Evolutionary conservation across 257 asterid genomes (phyloP).

Genomic region (Rauvolfia tetraphylla): DNA sequence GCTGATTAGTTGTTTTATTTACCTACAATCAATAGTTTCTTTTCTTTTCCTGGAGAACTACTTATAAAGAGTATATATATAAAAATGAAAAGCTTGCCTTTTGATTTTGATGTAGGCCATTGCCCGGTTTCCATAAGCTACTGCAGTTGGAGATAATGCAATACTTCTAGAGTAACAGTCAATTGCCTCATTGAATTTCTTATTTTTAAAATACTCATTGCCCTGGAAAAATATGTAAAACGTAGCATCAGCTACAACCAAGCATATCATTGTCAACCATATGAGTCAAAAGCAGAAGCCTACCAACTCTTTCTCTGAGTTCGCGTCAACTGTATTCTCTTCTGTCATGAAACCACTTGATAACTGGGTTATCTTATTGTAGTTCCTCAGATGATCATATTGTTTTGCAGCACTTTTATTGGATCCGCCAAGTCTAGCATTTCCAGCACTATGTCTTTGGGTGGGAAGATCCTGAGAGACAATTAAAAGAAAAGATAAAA

Average conservation of each 20-base stretch:
- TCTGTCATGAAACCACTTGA: conserved; percentile 43
- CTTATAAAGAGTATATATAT: neutral
- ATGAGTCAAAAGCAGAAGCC: conserved; percentile 12
- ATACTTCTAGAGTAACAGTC: conserved; percentile 97
- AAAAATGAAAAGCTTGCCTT: conserved; percentile 47
- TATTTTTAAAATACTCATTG: conserved; percentile 79
- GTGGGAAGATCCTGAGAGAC: conserved; percentile 30
- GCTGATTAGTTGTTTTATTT: conserved; percentile 2
- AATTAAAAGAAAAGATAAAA: neutral
- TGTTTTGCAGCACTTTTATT: conserved; percentile 31
- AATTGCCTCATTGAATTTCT: conserved; percentile 84
- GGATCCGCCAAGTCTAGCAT: conserved; percentile 28
- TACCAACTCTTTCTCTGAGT: conserved; percentile 97
- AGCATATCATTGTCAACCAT: conserved; percentile 13
- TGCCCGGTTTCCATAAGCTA: conserved; percentile 90
- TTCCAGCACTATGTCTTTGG: conserved; percentile 32
- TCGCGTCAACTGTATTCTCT: conserved; percentile 68
- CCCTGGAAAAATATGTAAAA: conserved; percentile 47
- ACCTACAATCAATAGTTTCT: neutral
- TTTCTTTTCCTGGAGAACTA: neutral
- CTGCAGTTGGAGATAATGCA: conserved; percentile 90
- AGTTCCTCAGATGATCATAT: conserved; percentile 49
- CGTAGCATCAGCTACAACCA: conserved; percentile 14
- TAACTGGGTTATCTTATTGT: conserved; percentile 53
- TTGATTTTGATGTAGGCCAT: conserved; percentile 86